A percentile compares a stretch with the other conserved stretches of the same genome.
phyloP scores from a whole-genome alignment of 345 rosid genomes.

The Brassica carinata region DNA sequence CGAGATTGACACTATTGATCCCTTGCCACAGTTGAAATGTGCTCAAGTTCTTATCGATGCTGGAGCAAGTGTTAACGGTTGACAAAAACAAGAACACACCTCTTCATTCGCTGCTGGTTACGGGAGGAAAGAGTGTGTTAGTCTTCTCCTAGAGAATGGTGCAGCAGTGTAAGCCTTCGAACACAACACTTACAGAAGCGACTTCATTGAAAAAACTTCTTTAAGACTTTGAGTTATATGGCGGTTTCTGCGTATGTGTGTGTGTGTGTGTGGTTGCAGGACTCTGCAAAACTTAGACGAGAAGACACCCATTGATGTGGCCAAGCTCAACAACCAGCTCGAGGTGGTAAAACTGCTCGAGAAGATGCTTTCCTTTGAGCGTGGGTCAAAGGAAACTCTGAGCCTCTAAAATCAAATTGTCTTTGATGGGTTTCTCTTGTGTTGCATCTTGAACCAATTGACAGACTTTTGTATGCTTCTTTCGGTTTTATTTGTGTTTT shows the following conservation, averaged over 20 bases:
- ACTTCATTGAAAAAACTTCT: constrained; percentile 4
- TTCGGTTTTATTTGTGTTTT: not conserved
- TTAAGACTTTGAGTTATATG: not conserved
- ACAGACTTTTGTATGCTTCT: constrained; percentile 19
- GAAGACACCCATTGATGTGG: constrained; percentile 95
- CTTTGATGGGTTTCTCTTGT: constrained; percentile 15
- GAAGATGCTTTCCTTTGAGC: constrained; percentile 90
- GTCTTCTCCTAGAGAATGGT: constrained; percentile 84
- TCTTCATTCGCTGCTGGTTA: constrained; percentile 96
- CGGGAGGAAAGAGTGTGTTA: constrained; percentile 93
- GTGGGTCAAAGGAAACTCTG: not conserved
- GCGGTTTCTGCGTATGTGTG: not conserved
- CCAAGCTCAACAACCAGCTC: constrained; percentile 88
- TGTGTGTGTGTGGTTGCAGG: constrained; percentile 43
- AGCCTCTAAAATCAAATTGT: constrained; percentile 18
- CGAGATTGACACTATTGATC: constrained; percentile 19
- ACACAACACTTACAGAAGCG: not conserved
- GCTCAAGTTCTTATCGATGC: constrained; percentile 88
- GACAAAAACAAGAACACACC: constrained; percentile 98
- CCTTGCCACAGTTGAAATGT: constrained; percentile 65
- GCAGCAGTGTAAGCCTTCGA: constrained; percentile 88
- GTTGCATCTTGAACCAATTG: constrained; percentile 23
- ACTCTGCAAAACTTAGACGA: constrained; percentile 96
- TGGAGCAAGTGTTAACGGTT: constrained; percentile 79
- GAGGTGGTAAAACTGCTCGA: constrained; percentile 91